Base-by-base conservation (phyloP, 2,329 filamentous ascomycete species). In the Daldinia sp. region DNA sequence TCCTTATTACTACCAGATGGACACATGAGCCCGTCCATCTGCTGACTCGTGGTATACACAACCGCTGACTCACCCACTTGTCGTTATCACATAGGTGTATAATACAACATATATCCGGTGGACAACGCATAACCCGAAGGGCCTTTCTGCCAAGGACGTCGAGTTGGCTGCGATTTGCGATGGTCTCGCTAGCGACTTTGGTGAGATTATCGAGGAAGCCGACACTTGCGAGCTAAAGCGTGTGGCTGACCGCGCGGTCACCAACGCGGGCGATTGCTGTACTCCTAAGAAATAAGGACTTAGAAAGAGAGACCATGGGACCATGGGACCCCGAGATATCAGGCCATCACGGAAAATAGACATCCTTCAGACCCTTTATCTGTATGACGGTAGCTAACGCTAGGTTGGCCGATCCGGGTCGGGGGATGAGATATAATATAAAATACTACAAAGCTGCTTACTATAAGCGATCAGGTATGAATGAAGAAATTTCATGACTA, bases 51-150 rank as follows among this genome's bases (percentile, higher is more conserved):
- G 48, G 23, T 56, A 54, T 53, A 60, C 41, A 10, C 41, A 10
- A 53, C 30, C 30, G 60, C 63, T 67, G 61, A 67, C 64, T 67
- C 58, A 69, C 63, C 45, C 50, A 45, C 45, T 41, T 29, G 34
- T 48, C 35, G 27, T 55, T 37, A n/a, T 21, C 15, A 34, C 41
- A 37, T 48, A 90, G 87, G 83, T 90, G 7, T 92, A 89, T 77
- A 92, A 90, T 73, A 88, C 84, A 4, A 85, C 86, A 0, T 87
- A 87, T 69, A 86, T 93, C 64, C 85, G 88, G 49, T 92, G 90
- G 90, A 92, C 89, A 7, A 92, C 90, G 1, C 90, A 92, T 73
- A 83, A 78, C 60, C 89, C 89, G 0, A 77, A 79, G 7, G 90
- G 90, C 1, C 77, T 93, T n/a, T 89, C 87, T 0, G 76, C 77